Base-by-base conservation (phyloP, 257 asterid species). In the Solanum raphanifolium region DNA sequence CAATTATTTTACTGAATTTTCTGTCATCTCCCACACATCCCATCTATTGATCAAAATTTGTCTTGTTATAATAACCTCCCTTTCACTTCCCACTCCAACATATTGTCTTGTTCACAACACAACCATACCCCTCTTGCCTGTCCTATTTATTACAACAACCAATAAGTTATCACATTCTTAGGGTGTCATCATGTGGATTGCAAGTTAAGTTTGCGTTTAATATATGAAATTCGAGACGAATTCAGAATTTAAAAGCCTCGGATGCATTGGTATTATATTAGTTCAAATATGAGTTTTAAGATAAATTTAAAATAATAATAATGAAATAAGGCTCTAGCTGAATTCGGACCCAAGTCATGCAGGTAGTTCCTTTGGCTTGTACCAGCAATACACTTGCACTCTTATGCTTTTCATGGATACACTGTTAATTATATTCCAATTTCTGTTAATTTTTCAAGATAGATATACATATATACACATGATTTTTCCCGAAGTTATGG, bases 321-420 rank as follows among this genome's bases (percentile, higher is more conserved):
- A 52, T 52, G 23, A 52, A 52, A 16, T 52, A 16, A 52, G 60
- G 8, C 60, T 5, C 7, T 15, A 13, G 20, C 1, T 46, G 20
- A 46, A 46, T 46, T 46, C 20, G 2, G 7, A 46, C 20, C 18
- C 55, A 13, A 13, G 58, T 39, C 43, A 34, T 41, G 58, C 7
- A 48, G 3, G 0, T 48, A 0, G 58, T 48, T 48, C 0, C 21
- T 52, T 52, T 16, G 21, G 23, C 9, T 48, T 48, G 23, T 52
- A 52, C 60, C 60, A 15, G 1, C 60, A 52, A 52, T 1, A 52
- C 60, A 16, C 1, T 16, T 52, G 23, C 23, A 52, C 23, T 52
- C 0, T 0, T 52, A 2, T 52, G 21, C 23, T 52, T 0, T 9
- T 16, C 23, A 1, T 52, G 60, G 3, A 0, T 52, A 1, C 4